Percentiles rank a stretch among this genome's conserved stretches.
These are phyloP conservation scores for Claviceps paspali DNA, from an alignment of 2,329 filamentous ascomycete genomes.

Conservation along the genomic window DNA sequence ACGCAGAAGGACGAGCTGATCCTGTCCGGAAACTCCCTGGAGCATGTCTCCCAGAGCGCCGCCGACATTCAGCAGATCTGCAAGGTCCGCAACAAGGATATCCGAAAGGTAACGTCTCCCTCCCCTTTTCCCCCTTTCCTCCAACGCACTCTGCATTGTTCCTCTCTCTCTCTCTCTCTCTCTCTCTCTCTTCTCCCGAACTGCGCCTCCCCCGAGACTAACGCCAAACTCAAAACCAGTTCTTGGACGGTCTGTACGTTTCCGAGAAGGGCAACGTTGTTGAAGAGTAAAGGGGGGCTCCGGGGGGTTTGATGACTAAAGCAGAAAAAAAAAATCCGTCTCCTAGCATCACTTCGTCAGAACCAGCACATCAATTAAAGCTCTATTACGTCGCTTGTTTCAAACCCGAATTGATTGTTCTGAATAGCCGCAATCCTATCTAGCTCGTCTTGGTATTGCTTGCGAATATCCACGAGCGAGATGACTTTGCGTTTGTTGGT, in stretches of 20 bases:
- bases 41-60: constrained; percentile 93
- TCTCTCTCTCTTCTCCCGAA: no score
- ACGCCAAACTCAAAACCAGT: no score
- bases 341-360: no score
- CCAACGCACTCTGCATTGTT: no score
- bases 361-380: constrained; percentile 13
- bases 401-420: constrained; percentile 75
- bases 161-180: not conserved
- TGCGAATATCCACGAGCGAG: constrained; percentile 71
- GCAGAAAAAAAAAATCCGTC: no score
- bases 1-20: constrained; percentile 96
- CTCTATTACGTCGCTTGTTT: constrained; percentile 38
- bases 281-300: constrained; percentile 39
- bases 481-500: constrained; percentile 56
- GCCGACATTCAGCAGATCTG: constrained; percentile 99
- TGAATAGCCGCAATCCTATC: constrained; percentile 80
- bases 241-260: constrained; percentile 99
- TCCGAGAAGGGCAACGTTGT: constrained; percentile 95
- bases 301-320: no score
- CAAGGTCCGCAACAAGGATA: constrained; percentile 99
- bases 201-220: no score
- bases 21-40: constrained; percentile 84
- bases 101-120: constrained; percentile 67
- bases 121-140: not conserved
- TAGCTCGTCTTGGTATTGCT: constrained; percentile 78